Evolutionary conservation across 2,329 filamentous ascomycete genomes (phyloP), one percentile per base, ranked within the genome.

Genomic region (Epichloe sp.): DNA sequence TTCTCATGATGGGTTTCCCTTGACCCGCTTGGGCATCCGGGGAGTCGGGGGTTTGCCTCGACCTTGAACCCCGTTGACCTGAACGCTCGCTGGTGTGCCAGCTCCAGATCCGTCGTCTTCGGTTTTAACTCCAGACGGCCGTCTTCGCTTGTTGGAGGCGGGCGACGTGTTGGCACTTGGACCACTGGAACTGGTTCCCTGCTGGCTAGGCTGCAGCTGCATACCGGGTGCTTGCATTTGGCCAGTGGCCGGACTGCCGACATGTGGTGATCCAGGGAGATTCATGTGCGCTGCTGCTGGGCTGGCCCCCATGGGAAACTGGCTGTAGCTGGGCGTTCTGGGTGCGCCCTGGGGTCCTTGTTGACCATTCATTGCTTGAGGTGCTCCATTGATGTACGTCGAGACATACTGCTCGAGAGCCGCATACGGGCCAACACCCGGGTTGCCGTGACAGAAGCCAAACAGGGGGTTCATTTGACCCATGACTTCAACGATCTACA

Each of bases 91-190:
- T 2, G 76, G 75, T 5, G 77, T 77, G 3, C 75, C 73, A 4
- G 71, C 74, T 21, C 67, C 70, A 36, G 71, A 66, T 6, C 68
- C 69, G 23, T 79, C 77, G 11, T 81, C 78, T 55, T 81, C 78
- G 4, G 66, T 63, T 66, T 81, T 81, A 19, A 81, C 75, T 4
- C 72, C 73, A 0, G 77, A 80, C 0, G 77, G 74, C 34, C 78
- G 70, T 58, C 78, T 67, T 50, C 78, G 70, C 65, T 82, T 82
- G 56, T 79, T 80, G 36, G 75, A 78, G 23, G 76, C 73, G 40
- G 79, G 79, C 35, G 78, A 82, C 5, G 82, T 85, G 65, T 83
- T 85, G 52, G 81, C 80, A 60, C 80, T 84, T 6, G 80, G 79
- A 2, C 79, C 81, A 62, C 78, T 80, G 10, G 80, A 83, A 62